These are phyloP conservation scores for Trichodelitschia bisporula DNA, from an alignment of 495 filamentous ascomycete species.

Conservation along the genomic window DNA sequence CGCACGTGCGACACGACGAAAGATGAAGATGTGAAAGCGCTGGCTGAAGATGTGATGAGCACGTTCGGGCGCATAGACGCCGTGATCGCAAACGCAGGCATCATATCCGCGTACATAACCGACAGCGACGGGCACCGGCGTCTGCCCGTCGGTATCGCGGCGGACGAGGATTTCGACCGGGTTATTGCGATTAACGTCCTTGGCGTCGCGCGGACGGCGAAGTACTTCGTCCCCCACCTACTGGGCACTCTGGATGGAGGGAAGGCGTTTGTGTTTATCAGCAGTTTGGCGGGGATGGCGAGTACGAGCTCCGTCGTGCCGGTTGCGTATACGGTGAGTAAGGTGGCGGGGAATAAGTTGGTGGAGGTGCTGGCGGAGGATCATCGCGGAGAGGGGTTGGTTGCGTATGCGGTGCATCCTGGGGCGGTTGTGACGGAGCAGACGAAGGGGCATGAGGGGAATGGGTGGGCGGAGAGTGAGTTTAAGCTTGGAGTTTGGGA, in stretches of 20 bases:
- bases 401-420: slow-evolving; percentile 13
- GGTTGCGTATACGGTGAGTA: slow-evolving; percentile 4
- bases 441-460: slow-evolving; percentile 4
- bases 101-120: slow-evolving; percentile 6
- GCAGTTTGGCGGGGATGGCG: slow-evolving; percentile 4
- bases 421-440: slow-evolving; percentile 12
- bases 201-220: slow-evolving; percentile 5
- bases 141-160: slow-evolving; percentile 1
- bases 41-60: slow-evolving; percentile 3
- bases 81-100: slow-evolving; percentile 6
- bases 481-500: no score
- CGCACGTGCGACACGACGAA: slow-evolving; percentile 5
- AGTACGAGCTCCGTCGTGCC: slow-evolving; percentile 3
- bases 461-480: no score
- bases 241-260: slow-evolving; percentile 5
- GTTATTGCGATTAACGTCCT: slow-evolving; percentile 10
- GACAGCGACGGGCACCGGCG: slow-evolving; percentile 2
- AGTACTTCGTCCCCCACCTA: slow-evolving; percentile 8
- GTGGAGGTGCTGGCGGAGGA: slow-evolving; percentile 9
- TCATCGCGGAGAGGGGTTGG: slow-evolving; percentile 5
- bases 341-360: slow-evolving; percentile 8
- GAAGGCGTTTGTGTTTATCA: slow-evolving; percentile 9
- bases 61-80: slow-evolving; percentile 6
- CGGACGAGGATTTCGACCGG: slow-evolving; percentile 8
- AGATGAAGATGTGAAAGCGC: slow-evolving; percentile 3